phyloP scores from a whole-genome alignment of 2,329 filamentous ascomycete species.

The Arthrobotrys pseudoclavata region DNA sequence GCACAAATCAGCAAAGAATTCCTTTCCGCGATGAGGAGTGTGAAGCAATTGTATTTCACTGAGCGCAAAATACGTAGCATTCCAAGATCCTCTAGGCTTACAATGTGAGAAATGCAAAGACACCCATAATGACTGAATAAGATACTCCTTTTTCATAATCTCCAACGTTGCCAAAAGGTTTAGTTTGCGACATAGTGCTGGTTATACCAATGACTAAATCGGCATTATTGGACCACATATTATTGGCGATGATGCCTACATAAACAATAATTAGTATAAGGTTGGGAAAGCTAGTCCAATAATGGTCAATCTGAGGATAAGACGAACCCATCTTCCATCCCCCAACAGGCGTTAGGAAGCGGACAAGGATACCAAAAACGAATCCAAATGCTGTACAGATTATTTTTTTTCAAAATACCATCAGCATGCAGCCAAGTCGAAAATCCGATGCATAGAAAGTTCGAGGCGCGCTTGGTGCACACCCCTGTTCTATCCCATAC shows the following conservation, averaged over 20 bases:
- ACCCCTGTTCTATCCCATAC: slow-evolving; percentile 42
- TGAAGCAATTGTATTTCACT: slow-evolving; percentile 23
- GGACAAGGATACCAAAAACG: slow-evolving; percentile 54
- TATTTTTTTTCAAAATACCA: slow-evolving; percentile 11
- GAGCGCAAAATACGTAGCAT: slow-evolving; percentile 42
- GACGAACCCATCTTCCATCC: slow-evolving; percentile 60
- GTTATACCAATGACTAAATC: slow-evolving; percentile 58
- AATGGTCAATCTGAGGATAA: slow-evolving; percentile 4
- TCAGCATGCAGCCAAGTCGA: slow-evolving; percentile 31
- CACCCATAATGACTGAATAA: slow-evolving; percentile 63
- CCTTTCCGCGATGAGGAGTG: slow-evolving; percentile 20
- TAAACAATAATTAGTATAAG: slow-evolving; percentile 22
- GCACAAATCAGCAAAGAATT: slow-evolving; percentile 43
- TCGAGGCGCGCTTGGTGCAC: slow-evolving; percentile 51
- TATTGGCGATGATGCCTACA: slow-evolving; percentile 57
- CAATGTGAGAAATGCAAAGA: slow-evolving; percentile 63
- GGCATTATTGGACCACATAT: slow-evolving; percentile 58
- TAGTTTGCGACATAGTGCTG: slow-evolving; percentile 47
- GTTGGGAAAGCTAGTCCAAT: slow-evolving; percentile 19
- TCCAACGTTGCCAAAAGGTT: slow-evolving; percentile 48
- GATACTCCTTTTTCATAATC: slow-evolving; percentile 62
- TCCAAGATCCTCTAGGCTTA: slow-evolving; percentile 60
- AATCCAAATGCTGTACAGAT: slow-evolving; percentile 49
- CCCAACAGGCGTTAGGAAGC: slow-evolving; percentile 58
- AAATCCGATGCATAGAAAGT: slow-evolving; percentile 31